Conservation (phyloP, 2,329 filamentous ascomycete genomes). For the Xylaria arbuscula region DNA sequence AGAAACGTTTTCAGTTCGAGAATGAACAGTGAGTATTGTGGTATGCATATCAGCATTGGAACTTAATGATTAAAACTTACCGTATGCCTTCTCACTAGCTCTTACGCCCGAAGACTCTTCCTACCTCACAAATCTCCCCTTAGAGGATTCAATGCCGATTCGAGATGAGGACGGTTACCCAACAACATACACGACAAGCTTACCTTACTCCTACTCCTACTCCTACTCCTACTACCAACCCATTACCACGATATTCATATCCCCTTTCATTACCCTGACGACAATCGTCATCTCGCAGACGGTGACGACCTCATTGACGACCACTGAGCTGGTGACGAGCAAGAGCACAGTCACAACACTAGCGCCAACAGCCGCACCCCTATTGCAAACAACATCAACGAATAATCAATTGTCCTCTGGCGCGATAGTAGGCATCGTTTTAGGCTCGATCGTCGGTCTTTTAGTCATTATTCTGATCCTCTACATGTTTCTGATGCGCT, state of each 20-base stretch:
- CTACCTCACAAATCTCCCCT: background rate
- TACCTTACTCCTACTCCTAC: background rate
- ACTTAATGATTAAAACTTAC: background rate
- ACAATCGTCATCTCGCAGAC: slow-evolving; percentile 28
- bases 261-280: background rate
- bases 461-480: slow-evolving; percentile 21
- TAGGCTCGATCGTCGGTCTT: slow-evolving; percentile 18
- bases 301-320: slow-evolving; percentile 25
- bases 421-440: slow-evolving; percentile 15
- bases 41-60: background rate
- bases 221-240: slow-evolving; percentile 6
- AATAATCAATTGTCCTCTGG: background rate
- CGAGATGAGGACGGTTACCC: slow-evolving; percentile 23
- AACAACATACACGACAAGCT: slow-evolving; percentile 10
- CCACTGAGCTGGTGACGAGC: slow-evolving; percentile 22
- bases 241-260: background rate
- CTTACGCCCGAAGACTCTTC: background rate
- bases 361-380: slow-evolving; percentile 15
- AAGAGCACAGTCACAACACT: slow-evolving; percentile 7
- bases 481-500: slow-evolving; percentile 29
- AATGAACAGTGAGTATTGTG: slow-evolving; percentile 12
- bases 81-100: background rate
- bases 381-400: background rate
- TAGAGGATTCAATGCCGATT: background rate
- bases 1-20: background rate